Evolutionary conservation across 192 early-diverging fungal species (phyloP).

Genomic region (Phlyctochytrium arcticum): DNA sequence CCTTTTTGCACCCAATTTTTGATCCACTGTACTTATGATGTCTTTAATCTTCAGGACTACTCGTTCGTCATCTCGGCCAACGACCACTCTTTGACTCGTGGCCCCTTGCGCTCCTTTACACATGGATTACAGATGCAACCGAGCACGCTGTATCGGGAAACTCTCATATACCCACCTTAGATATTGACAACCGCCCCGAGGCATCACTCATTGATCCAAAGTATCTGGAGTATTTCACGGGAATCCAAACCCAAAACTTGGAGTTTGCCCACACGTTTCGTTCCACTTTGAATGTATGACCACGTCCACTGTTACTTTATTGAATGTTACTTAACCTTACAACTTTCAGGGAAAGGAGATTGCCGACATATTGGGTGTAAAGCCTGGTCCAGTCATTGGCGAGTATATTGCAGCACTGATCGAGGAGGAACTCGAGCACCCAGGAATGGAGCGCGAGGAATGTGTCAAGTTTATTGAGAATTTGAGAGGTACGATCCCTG

Average conservation of each 20-base stretch:
- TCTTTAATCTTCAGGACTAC: constrained; percentile 22
- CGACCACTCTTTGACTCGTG: constrained; percentile 26
- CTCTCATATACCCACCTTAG: no score
- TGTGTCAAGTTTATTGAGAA: constrained; percentile 6
- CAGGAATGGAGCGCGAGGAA: constrained; percentile 50
- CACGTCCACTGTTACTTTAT: not conserved
- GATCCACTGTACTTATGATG: no score
- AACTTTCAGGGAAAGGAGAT: constrained; percentile 63
- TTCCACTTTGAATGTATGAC: constrained; percentile 13
- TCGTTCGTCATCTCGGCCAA: constrained; percentile 33
- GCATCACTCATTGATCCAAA: no score
- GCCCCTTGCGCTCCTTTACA: constrained; percentile 30
- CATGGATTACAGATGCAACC: no score
- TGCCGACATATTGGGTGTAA: constrained; percentile 56
- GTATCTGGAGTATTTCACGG: no score
- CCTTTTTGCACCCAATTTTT: no score
- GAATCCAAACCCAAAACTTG: no score
- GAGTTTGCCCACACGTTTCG: constrained; percentile 16
- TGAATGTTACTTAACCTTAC: not conserved
- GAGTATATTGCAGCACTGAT: constrained; percentile 64
- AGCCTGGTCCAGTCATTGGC: constrained; percentile 68
- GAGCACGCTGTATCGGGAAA: no score
- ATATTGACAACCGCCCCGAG: no score
- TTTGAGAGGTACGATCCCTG: no score
- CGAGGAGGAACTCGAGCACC: constrained; percentile 79